Evolutionary conservation across 305 asterid species (phyloP), one percentile per base, ranked within the genome.

Genomic region (Fraxinus sp.): DNA sequence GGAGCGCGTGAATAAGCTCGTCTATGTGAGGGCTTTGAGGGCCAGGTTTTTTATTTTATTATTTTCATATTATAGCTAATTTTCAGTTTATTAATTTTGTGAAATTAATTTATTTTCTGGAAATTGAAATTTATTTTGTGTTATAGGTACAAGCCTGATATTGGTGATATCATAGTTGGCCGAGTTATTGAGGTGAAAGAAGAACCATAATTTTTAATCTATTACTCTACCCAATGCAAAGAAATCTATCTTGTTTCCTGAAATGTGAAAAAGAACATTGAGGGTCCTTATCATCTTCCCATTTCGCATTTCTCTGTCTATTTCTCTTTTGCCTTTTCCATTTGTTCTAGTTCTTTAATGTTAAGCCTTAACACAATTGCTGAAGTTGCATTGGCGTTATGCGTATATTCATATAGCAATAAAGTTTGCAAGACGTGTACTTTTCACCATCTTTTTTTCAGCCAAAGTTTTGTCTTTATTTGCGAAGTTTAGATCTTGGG

Each of bases 1-100:
- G 82, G 99, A 95, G 89, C 97, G 99, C 6, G 95, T 95, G 28
- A 93, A 93, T 80, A 93, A 92, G 89, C 97, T 95, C 59, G 97
- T 95, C 20, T 94, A 89, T 75, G 99, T 95, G 80, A 88, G 97
- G 68, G 44, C 97, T 80, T 79, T 93, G 77, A 91, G 98, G 81
- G 93, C 97, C 74, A 94, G 98, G 99, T 95, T 80, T 41, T 7
- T 26, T 35, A 36, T 73, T 49, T 95, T 78, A 24, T 55, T 7
- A 16, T 28, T 57, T 55, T 39, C 24, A 26, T 78, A 37, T 81
- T 26, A 7, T 81, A 35, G 33, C 6, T 41, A 3, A 20, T 35
- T 72, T 49, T 37, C 16, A 5, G 39, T 16, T 28, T 80, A 44
- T 62, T 55, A 14, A 13, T 76, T 24, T 68, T 41, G 16, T 37